These are phyloP conservation scores for Penicillium nucicola DNA, from an alignment of 495 filamentous ascomycete genomes.

Conservation along the genomic window DNA sequence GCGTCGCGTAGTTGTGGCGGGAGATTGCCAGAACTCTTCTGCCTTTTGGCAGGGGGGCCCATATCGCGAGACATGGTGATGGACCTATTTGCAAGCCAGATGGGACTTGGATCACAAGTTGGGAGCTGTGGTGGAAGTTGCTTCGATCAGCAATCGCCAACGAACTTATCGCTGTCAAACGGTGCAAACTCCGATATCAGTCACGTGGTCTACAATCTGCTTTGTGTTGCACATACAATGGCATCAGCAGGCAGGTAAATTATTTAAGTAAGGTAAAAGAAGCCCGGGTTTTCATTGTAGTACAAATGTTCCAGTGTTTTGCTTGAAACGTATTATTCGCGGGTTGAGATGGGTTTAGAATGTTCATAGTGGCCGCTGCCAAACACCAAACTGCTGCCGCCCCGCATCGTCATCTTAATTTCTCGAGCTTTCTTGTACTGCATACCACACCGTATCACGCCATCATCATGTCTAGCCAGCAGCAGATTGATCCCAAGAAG, in stretches of 20 bases:
- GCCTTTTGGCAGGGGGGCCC: slow-evolving; percentile 43
- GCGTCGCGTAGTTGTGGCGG: slow-evolving; percentile 42
- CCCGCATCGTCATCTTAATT: slow-evolving; percentile 37
- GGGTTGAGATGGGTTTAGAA: neutral
- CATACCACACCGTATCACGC: slow-evolving; percentile 10
- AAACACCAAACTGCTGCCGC: slow-evolving; percentile 22
- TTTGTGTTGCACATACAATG: neutral
- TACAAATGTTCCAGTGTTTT: no score
- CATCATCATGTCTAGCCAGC: slow-evolving; percentile 41
- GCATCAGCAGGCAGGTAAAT: neutral
- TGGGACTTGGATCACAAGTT: neutral
- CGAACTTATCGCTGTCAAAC: slow-evolving; percentile 14
- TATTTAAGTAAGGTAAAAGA: no score
- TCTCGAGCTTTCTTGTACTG: slow-evolving; percentile 20
- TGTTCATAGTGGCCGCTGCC: slow-evolving; percentile 8
- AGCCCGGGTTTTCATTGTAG: no score
- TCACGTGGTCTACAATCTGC: slow-evolving; percentile 11
- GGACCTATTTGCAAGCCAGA: neutral
- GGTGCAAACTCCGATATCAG: slow-evolving; percentile 24
- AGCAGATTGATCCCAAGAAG: slow-evolving; percentile 59
- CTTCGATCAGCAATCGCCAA: neutral
- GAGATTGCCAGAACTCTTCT: slow-evolving; percentile 37
- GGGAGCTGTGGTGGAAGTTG: neutral
- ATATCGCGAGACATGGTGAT: slow-evolving; percentile 37
- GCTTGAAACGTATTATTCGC: neutral